Evolutionary conservation across 768 basidiomycete genomes (phyloP).

Genomic region (Collybia nuda): DNA sequence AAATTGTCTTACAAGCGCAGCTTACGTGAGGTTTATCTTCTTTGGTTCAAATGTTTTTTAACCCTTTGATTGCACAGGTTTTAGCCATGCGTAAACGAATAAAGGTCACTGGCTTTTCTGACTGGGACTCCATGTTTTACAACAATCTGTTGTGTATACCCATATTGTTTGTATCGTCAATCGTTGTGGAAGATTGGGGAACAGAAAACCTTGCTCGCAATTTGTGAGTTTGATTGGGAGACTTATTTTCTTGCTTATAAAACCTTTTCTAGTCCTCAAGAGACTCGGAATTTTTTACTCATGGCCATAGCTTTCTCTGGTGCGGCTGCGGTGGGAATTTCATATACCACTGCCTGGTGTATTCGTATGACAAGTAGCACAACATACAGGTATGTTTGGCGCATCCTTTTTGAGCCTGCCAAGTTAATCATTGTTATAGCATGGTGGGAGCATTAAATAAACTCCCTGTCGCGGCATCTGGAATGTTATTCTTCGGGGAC

Average conservation of each 20-base stretch:
- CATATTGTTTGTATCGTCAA: slow-evolving; percentile 76
- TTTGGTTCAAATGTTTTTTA: neutral
- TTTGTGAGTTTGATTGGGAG: slow-evolving; percentile 72
- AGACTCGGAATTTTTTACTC: slow-evolving; percentile 75
- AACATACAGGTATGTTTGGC: slow-evolving; percentile 78
- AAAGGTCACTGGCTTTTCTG: slow-evolving; percentile 91
- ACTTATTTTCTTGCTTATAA: slow-evolving; percentile 1
- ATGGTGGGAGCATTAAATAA: slow-evolving; percentile 99
- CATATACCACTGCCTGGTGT: slow-evolving; percentile 99
- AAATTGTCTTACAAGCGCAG: slow-evolving; percentile 89
- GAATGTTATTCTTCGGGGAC: slow-evolving; percentile 97
- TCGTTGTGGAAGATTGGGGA: slow-evolving; percentile 90
- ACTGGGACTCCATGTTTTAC: slow-evolving; percentile 99
- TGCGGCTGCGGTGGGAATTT: slow-evolving; percentile 96
- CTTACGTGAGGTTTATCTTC: slow-evolving; percentile 62
- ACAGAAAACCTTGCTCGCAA: slow-evolving; percentile 72
- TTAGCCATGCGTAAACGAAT: slow-evolving; percentile 96
- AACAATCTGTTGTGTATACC: slow-evolving; percentile 96
- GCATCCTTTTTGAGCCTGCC: neutral
- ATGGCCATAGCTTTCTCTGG: slow-evolving; percentile 94
- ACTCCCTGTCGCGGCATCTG: slow-evolving; percentile 97
- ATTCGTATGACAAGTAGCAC: slow-evolving; percentile 94
- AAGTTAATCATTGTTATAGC: slow-evolving; percentile 35
- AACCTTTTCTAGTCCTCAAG: slow-evolving; percentile 64
- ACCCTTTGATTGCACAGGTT: slow-evolving; percentile 53